Conservation (phyloP, 768 basidiomycete species). For the Sistotremastrum niveocremeum region DNA sequence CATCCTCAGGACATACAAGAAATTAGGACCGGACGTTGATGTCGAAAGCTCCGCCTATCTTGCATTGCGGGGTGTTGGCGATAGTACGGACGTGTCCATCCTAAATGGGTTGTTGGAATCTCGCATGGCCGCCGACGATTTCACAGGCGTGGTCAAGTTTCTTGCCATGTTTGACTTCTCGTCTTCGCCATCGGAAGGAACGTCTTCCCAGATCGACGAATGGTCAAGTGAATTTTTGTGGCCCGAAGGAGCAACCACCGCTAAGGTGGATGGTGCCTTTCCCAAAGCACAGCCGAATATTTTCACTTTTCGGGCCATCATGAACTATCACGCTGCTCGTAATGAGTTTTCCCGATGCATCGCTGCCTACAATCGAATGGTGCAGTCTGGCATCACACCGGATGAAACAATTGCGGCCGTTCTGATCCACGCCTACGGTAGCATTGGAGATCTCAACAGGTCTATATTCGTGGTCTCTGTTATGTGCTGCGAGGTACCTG, state of each 20-base stretch:
- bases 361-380: slow-evolving; percentile 31
- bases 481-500: slow-evolving; percentile 24
- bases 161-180: too few species aligned
- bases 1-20: slow-evolving; percentile 43
- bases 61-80: slow-evolving; percentile 28
- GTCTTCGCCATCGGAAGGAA: too few species aligned
- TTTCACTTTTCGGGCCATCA: slow-evolving; percentile 30
- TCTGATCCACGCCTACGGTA: slow-evolving; percentile 43
- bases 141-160: background rate
- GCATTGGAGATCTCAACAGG: slow-evolving; percentile 28
- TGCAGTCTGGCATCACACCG: slow-evolving; percentile 25
- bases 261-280: slow-evolving; percentile 23
- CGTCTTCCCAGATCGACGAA: too few species aligned
- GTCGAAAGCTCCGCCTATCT: slow-evolving; percentile 40
- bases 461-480: slow-evolving; percentile 40
- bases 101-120: slow-evolving; percentile 59
- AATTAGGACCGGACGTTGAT: slow-evolving; percentile 41
- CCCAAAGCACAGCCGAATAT: slow-evolving; percentile 16
- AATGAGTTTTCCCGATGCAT: slow-evolving; percentile 13
- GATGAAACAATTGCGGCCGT: slow-evolving; percentile 37
- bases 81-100: slow-evolving; percentile 31
- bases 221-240: too few species aligned
- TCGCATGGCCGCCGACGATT: slow-evolving; percentile 41
- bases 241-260: too few species aligned
- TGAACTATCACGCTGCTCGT: slow-evolving; percentile 7